Conservation (phyloP, 768 basidiomycete species). For the Coprinopsis cinerea region DNA sequence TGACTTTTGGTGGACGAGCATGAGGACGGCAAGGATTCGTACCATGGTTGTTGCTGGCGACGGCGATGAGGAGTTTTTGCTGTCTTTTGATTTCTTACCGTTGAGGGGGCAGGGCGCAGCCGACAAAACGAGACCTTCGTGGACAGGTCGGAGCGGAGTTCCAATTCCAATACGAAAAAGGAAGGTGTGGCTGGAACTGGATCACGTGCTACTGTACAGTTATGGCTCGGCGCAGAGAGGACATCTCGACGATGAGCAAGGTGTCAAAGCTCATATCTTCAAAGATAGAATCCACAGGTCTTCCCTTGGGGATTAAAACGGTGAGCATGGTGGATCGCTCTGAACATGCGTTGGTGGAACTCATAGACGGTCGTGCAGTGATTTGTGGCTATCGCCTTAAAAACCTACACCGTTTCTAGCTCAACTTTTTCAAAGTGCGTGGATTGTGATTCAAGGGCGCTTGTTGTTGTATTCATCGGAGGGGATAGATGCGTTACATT, state of each 20-base stretch:
- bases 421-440: conserved; percentile 21
- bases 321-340: conserved; percentile 26
- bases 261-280: conserved; percentile 28
- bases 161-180: conserved; percentile 20
- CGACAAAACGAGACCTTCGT: no score
- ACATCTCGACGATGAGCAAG: no score
- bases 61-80: conserved; percentile 34
- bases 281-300: conserved; percentile 90
- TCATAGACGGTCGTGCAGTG: conserved; percentile 38
- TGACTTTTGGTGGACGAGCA: no score
- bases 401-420: conserved; percentile 11
- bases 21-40: no score
- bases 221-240: conserved; percentile 20
- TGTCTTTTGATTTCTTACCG: no score
- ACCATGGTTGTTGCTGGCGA: conserved; percentile 40
- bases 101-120: conserved; percentile 21
- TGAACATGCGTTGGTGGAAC: conserved; percentile 6
- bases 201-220: conserved; percentile 62
- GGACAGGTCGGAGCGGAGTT: conserved; percentile 20
- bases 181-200: conserved; percentile 34
- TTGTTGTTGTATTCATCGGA: conserved; percentile 4
- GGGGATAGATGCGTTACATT: conserved; percentile 75
- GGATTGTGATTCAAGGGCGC: conserved; percentile 11
- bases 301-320: conserved; percentile 89
- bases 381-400: conserved; percentile 85